Conservation (phyloP, 306 rosid species). For the Notholithocarpus densiflorus region DNA sequence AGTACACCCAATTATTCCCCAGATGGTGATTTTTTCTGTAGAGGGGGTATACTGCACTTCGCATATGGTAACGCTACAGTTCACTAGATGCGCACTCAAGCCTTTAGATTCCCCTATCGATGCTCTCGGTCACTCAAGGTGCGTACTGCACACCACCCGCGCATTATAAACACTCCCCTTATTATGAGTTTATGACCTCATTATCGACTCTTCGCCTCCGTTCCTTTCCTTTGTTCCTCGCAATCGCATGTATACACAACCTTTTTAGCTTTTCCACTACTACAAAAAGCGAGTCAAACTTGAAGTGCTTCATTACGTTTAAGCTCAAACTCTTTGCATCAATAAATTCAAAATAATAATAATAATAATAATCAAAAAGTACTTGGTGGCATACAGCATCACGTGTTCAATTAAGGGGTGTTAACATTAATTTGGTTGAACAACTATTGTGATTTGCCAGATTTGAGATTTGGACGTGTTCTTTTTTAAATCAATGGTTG, state of each 20-base stretch:
- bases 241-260: no score
- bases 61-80: background rate
- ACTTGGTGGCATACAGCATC: no score
- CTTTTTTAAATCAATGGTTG: no score
- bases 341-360: no score
- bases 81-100: slow-evolving; percentile 11
- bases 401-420: no score
- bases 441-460: no score
- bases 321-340: background rate
- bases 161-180: background rate
- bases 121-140: background rate
- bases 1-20: background rate
- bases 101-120: background rate
- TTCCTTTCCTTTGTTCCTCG: background rate
- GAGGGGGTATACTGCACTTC: background rate
- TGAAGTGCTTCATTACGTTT: background rate
- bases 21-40: background rate
- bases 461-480: no score
- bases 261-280: background rate
- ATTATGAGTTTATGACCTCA: background rate
- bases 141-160: slow-evolving; percentile 14
- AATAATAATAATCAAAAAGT: no score
- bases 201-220: background rate
- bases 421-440: no score
- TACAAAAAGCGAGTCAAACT: slow-evolving; percentile 3